A percentile compares a stretch with the other conserved stretches of the same genome.
Conservation (phyloP, 2,329 filamentous ascomycete species). For the Malbranchea zuffiana region DNA sequence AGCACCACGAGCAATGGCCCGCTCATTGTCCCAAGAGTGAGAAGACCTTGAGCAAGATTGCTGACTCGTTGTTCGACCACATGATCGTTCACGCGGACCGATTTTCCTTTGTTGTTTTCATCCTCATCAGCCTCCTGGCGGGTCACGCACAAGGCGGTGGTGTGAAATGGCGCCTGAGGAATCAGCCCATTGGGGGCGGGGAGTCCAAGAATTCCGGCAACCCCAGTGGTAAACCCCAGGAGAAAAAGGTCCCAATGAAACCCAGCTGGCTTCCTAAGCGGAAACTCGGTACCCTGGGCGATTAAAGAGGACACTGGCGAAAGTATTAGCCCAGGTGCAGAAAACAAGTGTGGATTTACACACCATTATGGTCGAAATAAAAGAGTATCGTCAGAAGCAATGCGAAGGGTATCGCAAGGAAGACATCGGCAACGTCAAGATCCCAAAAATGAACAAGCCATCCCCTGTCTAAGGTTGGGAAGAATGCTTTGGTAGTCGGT, state of each 20-base stretch:
- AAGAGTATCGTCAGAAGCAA: conserved; percentile 73
- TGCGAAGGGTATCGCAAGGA: conserved; percentile 79
- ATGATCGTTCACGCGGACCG: conserved; percentile 50
- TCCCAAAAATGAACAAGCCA: conserved; percentile 83
- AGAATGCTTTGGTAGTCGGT: conserved; percentile 67
- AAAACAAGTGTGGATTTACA: conserved; percentile 1
- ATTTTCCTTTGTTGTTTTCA: conserved; percentile 49
- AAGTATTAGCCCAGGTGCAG: neutral
- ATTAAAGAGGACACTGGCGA: conserved; percentile 64
- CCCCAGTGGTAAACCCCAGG: conserved; percentile 63
- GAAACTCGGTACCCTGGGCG: conserved; percentile 72
- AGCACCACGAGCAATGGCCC: conserved; percentile 62
- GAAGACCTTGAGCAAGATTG: conserved; percentile 65
- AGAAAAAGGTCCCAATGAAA: conserved; percentile 83
- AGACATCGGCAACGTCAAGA: conserved; percentile 59
- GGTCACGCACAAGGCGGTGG: conserved; percentile 64
- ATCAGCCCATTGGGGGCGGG: conserved; percentile 77
- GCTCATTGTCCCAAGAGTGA: conserved; percentile 69
- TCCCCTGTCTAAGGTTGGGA: conserved; percentile 58
- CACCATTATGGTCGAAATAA: conserved; percentile 82
- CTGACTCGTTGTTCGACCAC: conserved; percentile 62
- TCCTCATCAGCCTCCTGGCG: conserved; percentile 44
- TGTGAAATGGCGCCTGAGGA: conserved; percentile 74
- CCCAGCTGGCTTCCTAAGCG: conserved; percentile 66
- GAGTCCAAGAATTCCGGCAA: conserved; percentile 64